Percentiles rank a stretch among this genome's conserved stretches.
Evolutionary conservation across 176 grass and related monocot species (phyloP).

Genomic region (Aechmea fasciata): DNA sequence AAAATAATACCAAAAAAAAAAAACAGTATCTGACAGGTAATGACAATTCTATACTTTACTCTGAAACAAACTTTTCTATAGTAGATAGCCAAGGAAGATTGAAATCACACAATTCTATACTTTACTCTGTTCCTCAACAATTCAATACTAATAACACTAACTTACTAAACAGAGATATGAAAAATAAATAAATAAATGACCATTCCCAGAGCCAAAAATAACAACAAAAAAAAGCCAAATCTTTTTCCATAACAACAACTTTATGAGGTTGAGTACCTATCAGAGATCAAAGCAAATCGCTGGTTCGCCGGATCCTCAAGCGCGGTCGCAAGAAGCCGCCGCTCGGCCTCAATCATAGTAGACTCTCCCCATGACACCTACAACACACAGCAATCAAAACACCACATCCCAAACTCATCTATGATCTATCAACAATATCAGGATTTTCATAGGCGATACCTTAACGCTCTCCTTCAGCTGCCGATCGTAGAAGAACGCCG

Average conservation of each 20-base stretch:
- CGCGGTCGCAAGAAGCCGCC: slow-evolving; percentile 53
- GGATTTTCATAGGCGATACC: slow-evolving; percentile 24
- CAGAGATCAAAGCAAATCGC: slow-evolving; percentile 79
- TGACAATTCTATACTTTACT: no score
- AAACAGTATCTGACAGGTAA: no score
- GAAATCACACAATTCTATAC: neutral
- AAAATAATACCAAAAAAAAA: no score
- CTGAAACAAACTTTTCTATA: neutral
- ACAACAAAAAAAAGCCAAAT: neutral
- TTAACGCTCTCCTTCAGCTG: slow-evolving; percentile 62
- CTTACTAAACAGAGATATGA: neutral
- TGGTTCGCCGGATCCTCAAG: slow-evolving; percentile 73
- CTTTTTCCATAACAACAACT: neutral
- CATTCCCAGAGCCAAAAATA: slow-evolving; percentile 5
- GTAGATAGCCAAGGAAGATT: neutral
- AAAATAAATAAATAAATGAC: neutral
- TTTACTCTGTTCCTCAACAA: neutral
- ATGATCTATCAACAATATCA: neutral
- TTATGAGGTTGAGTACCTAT: slow-evolving; percentile 40
- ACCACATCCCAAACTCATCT: slow-evolving; percentile 11
- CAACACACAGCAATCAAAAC: slow-evolving; percentile 11
- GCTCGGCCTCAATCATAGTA: slow-evolving; percentile 90
- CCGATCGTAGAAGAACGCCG: slow-evolving; percentile 61
- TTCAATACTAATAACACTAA: neutral
- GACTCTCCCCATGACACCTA: slow-evolving; percentile 87